A percentile compares a stretch with the other conserved stretches of the same genome.
Evolutionary conservation across 2,329 filamentous ascomycete genomes (phyloP).

Genomic region (Raffaelea arxii): DNA sequence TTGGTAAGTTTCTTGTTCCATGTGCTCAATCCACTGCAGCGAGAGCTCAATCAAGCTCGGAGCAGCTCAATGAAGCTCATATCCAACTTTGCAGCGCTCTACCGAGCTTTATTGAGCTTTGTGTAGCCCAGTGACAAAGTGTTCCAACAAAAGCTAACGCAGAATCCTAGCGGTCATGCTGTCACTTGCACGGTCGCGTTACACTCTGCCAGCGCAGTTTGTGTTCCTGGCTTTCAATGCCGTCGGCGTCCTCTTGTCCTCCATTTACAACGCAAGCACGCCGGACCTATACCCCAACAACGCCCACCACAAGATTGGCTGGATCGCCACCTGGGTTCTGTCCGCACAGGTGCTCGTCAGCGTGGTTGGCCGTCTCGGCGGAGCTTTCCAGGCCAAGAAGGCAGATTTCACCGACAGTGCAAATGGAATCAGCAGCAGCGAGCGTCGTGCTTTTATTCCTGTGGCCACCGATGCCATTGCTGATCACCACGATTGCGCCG

Average conservation of each 20-base stretch:
- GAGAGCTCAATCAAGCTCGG: not conserved
- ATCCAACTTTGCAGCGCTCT: not conserved
- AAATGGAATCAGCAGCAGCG: conserved; percentile 24
- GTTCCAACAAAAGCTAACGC: not conserved
- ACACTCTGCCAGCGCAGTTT: conserved; percentile 60
- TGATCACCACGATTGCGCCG: conserved; percentile 32
- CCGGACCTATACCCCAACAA: conserved; percentile 83
- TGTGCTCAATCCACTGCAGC: too few species aligned
- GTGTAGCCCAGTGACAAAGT: not conserved
- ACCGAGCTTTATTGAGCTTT: not conserved
- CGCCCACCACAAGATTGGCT: conserved; percentile 80
- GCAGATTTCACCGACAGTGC: not conserved
- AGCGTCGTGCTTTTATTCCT: conserved; percentile 52
- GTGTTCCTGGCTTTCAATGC: conserved; percentile 55
- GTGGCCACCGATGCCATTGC: conserved; percentile 46
- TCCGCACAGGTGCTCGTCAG: conserved; percentile 61
- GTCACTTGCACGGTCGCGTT: conserved; percentile 69
- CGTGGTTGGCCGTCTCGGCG: conserved; percentile 51
- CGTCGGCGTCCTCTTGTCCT: conserved; percentile 53
- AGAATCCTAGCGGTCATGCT: conserved; percentile 65
- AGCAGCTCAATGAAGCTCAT: not conserved
- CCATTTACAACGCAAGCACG: conserved; percentile 69
- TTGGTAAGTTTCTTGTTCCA: conserved; percentile 48
- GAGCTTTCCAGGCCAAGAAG: conserved; percentile 23
- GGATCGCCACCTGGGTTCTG: conserved; percentile 67